A percentile compares a stretch with the other conserved stretches of the same genome.
These are phyloP conservation scores for Musa schizocarpa DNA, from an alignment of 176 grass and related monocot species.

Conservation along the genomic window DNA sequence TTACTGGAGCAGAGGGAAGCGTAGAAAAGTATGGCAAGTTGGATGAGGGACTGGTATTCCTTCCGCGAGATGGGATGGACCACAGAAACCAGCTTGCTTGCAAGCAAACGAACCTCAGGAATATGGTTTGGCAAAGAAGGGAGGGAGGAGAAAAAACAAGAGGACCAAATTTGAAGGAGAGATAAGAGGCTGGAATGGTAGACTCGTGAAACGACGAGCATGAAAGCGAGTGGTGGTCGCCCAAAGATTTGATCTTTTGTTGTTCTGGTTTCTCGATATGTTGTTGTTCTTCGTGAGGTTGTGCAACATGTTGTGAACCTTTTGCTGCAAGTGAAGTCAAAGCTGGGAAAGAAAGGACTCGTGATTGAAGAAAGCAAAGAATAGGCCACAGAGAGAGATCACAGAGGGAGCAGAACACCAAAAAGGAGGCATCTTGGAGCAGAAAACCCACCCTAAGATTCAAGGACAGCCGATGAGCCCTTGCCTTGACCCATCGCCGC, in stretches of 20 bases:
- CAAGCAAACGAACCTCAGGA: not conserved
- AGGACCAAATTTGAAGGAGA: not conserved
- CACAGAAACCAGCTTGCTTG: not conserved
- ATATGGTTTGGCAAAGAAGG: too few relatives aligned
- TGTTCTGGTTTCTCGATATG: too few relatives aligned
- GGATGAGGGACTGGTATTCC: too few relatives aligned
- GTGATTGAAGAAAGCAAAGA: not conserved
- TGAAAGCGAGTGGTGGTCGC: too few relatives aligned
- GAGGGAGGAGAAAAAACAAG: not conserved
- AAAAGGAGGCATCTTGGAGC: not conserved
- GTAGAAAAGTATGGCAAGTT: too few relatives aligned
- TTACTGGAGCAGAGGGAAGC: too few relatives aligned
- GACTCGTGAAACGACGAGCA: too few relatives aligned
- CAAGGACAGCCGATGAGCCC: too few relatives aligned
- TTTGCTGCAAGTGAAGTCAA: slow-evolving; percentile 1
- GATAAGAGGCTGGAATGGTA: not conserved
- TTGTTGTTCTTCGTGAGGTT: too few relatives aligned
- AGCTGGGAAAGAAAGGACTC: not conserved
- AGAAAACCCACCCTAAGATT: not conserved
- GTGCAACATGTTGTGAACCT: not conserved
- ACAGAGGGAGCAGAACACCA: not conserved
- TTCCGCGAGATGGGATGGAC: not conserved
- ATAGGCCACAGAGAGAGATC: not conserved
- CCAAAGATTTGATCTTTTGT: too few relatives aligned
- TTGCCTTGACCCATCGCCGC: not conserved